A percentile compares a stretch with the other conserved stretches of the same genome.
phyloP scores from a whole-genome alignment of 495 filamentous ascomycete species.

The Bombardia bombarda region DNA sequence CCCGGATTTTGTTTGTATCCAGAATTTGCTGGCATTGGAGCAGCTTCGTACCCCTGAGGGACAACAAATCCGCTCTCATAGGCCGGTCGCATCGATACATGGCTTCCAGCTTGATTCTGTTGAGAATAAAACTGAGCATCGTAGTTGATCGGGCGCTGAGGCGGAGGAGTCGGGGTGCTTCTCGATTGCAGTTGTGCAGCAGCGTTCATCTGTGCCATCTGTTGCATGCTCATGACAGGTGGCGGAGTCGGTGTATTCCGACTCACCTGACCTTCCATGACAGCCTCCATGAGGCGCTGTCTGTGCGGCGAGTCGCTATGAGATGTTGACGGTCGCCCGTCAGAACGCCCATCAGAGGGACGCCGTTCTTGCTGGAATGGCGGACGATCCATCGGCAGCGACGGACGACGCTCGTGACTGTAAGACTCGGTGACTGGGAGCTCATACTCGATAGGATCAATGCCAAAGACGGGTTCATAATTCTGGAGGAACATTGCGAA shows the following conservation, averaged over 20 bases:
- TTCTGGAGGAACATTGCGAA: conserved; percentile 92
- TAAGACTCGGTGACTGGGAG: conserved; percentile 25
- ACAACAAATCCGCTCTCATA: conserved; percentile 29
- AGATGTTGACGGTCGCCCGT: conserved; percentile 34
- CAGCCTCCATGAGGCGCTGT: conserved; percentile 34
- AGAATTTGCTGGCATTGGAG: conserved; percentile 10
- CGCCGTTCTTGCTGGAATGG: conserved; percentile 23
- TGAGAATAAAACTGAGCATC: conserved; percentile 27
- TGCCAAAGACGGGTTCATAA: conserved; percentile 76
- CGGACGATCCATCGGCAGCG: conserved; percentile 18
- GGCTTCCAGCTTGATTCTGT: conserved; percentile 14
- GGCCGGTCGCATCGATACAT: conserved; percentile 28
- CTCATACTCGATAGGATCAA: conserved; percentile 52
- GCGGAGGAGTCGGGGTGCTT: conserved; percentile 35
- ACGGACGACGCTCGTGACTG: conserved; percentile 16
- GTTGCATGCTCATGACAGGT: conserved; percentile 22
- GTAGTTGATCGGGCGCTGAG: conserved; percentile 28
- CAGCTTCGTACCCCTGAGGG: conserved; percentile 24
- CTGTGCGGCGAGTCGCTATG: conserved; percentile 35
- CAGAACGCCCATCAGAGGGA: conserved; percentile 15
- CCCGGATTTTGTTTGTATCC: conserved; percentile 16
- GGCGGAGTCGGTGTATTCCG: conserved; percentile 38
- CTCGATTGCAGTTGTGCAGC: conserved; percentile 22
- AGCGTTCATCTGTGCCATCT: conserved; percentile 28
- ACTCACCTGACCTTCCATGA: conserved; percentile 22